These are phyloP conservation scores for Collybiopsis luxurians DNA, from an alignment of 768 basidiomycete genomes.

Conservation along the genomic window DNA sequence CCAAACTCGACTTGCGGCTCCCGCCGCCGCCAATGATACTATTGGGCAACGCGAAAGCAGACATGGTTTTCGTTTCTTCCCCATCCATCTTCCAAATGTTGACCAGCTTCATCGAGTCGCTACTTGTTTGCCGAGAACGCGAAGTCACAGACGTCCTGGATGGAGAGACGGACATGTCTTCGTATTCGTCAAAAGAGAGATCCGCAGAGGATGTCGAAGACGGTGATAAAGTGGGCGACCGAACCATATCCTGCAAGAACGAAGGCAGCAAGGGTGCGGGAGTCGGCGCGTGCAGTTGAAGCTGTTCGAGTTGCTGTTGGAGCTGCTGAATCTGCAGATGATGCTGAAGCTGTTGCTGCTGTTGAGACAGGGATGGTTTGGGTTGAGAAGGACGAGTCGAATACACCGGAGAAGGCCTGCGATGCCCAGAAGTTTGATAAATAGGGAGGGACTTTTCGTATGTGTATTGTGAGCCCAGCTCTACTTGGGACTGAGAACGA, in stretches of 20 bases:
- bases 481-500: conserved; percentile 51
- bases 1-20: conserved; percentile 38
- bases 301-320: conserved; percentile 8
- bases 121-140: conserved; percentile 9
- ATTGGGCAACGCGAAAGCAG: conserved; percentile 46
- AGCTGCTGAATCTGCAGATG: conserved; percentile 16
- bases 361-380: conserved; percentile 15
- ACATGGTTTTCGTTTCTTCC: conserved; percentile 60
- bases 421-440: conserved; percentile 65
- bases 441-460: conserved; percentile 45
- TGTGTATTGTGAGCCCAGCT: conserved; percentile 43
- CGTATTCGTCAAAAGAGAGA: conserved; percentile 59
- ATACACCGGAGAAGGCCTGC: conserved; percentile 32
- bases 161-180: neutral
- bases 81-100: conserved; percentile 77
- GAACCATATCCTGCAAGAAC: conserved; percentile 73
- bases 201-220: conserved; percentile 66
- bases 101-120: conserved; percentile 25
- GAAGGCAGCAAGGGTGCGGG: conserved; percentile 63
- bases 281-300: conserved; percentile 35
- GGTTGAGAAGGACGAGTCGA: conserved; percentile 34
- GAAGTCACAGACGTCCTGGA: conserved; percentile 2
- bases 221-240: conserved; percentile 64
- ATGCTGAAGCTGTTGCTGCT: conserved; percentile 15
- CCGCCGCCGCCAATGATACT: conserved; percentile 26